phyloP scores from a whole-genome alignment of 768 basidiomycete genomes.

The Leccinum disarticulatum region DNA sequence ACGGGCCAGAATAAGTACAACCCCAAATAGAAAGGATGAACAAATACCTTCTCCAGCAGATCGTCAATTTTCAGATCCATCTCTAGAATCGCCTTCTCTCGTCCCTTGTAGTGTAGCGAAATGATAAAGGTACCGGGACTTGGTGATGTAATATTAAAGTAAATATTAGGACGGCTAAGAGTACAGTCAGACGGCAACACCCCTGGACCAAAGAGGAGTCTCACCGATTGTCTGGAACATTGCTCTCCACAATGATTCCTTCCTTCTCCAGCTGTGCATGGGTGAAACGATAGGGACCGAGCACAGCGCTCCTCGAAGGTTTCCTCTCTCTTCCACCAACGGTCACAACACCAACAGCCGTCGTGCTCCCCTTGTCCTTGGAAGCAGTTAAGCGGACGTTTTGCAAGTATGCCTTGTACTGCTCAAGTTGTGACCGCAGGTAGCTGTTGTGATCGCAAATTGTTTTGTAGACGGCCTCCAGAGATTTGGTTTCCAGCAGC shows the following conservation, averaged over 20 bases:
- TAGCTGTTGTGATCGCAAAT: conserved; percentile 99
- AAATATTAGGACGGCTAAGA: conserved; percentile 90
- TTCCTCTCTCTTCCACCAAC: conserved; percentile 99
- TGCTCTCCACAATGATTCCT: conserved; percentile 98
- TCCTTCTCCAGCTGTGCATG: conserved; percentile 99
- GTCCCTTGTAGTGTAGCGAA: conserved; percentile 96
- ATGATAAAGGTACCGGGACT: conserved; percentile 99
- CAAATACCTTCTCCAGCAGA: conserved; percentile 86
- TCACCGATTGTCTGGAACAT: conserved; percentile 96
- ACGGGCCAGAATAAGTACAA: conserved; percentile 20
- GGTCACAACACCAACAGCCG: conserved; percentile 90
- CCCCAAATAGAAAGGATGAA: not conserved
- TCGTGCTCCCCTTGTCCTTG: conserved; percentile 85
- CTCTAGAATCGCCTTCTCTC: conserved; percentile 98
- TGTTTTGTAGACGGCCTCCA: conserved; percentile 98
- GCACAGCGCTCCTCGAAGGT: conserved; percentile 74
- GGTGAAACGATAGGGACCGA: conserved; percentile 96
- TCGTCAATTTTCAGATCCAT: conserved; percentile 99
- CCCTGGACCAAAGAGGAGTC: conserved; percentile 19
- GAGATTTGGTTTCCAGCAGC: conserved; percentile 82
- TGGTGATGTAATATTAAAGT: conserved; percentile 98
- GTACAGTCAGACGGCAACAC: not conserved
- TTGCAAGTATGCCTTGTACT: conserved; percentile 99
- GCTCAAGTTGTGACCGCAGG: conserved; percentile 91
- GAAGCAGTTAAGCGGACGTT: conserved; percentile 89